phyloP scores from a whole-genome alignment of 2,329 filamentous ascomycete genomes.

The Dothiorella sarmentorum region DNA sequence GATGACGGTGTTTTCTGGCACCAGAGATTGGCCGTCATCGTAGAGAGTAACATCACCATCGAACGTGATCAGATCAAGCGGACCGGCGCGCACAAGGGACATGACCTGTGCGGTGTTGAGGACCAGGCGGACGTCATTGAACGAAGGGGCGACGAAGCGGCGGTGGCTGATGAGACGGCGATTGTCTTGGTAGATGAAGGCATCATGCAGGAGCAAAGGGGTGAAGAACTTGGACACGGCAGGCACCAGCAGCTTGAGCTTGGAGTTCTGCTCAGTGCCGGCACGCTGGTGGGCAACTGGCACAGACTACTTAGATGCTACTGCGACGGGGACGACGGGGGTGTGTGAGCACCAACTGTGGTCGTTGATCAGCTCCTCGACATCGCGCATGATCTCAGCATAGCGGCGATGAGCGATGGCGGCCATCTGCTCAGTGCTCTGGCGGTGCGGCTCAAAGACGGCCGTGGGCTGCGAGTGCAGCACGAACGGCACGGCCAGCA shows the following conservation, averaged over 20 bases:
- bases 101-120: conserved; percentile 94
- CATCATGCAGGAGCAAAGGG: conserved; percentile 76
- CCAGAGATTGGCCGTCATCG: conserved; percentile 72
- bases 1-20: conserved; percentile 74
- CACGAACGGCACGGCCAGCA: conserved; percentile 93
- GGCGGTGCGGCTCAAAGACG: conserved; percentile 67
- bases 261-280: conserved; percentile 69
- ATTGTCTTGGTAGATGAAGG: conserved; percentile 85
- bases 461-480: conserved; percentile 92
- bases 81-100: conserved; percentile 72
- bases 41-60: conserved; percentile 98
- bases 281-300: conserved; percentile 68
- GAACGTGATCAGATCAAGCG: conserved; percentile 85
- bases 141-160: conserved; percentile 90
- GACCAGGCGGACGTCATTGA: conserved; percentile 91
- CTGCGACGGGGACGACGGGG: not conserved
- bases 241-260: conserved; percentile 87
- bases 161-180: conserved; percentile 84
- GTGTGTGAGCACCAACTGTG: conserved; percentile 61
- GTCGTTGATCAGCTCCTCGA: conserved; percentile 86
- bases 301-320: conserved; percentile 10
- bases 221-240: conserved; percentile 94
- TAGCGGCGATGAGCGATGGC: conserved; percentile 82
- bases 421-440: conserved; percentile 67
- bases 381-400: conserved; percentile 90